Base-by-base conservation (phyloP, 495 filamentous ascomycete species). In the Lophiotrema nucula region DNA sequence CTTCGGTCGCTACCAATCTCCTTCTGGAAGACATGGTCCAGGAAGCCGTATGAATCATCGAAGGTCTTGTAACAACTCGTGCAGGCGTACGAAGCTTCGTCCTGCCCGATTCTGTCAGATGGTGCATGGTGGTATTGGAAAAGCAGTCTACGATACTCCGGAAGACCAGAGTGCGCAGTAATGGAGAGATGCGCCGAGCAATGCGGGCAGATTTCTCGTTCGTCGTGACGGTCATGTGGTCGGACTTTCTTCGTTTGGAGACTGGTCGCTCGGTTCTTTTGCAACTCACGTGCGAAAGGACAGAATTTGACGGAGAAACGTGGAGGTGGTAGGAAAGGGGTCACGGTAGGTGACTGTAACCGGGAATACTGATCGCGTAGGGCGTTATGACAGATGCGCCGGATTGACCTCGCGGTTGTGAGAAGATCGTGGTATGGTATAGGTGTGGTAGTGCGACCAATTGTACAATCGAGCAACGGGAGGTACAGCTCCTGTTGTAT, bases 261-360 rank as follows among this genome's bases (percentile, higher is more conserved):
- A 18, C 13, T 31, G 45, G 16, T 28, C 12, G 39, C 53, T 11
- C 16, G 22, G 12, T 63, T 53, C 24, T 53, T 63, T 43, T 48
- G 46, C 16, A 63, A 35, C 26, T 57, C 42, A 2, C 26, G 13
- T n/a, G 60, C 60, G 24, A 47, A 63, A 24, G 53, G 53, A 47
- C 60, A 63, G 47, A 53, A 58, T 11, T 47, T 63, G 41, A 63
- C 53, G 24, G 60, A 63, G 53, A 63, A 58, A 21, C 53, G 60
- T 16, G 60, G 60, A 21, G 53, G 53, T 18, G 60, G 60, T 15
- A 63, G 53, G 19, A 43, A 48, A 0, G 52, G 51, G 2, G 47
- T 35, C 21, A 13, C 6, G 28, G 12, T 31, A 8, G 28, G 33
- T 1, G 51, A 26, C 16, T 4, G 23, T 2, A 63, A 41, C 3